phyloP scores from a whole-genome alignment of 495 filamentous ascomycete genomes.

The Usnea hakonensis region DNA sequence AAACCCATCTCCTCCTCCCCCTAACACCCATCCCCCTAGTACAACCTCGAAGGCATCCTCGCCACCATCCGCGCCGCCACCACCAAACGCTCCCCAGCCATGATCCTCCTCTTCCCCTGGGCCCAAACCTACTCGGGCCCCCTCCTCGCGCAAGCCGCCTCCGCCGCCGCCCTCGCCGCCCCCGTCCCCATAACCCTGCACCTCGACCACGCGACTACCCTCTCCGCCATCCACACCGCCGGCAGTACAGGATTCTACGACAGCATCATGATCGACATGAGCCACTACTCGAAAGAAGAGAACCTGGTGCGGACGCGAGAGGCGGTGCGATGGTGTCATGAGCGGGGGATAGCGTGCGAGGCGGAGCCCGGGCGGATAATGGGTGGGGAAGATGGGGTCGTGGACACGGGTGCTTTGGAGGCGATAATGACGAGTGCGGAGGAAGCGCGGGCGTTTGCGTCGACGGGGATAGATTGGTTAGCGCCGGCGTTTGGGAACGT shows the following conservation, averaged over 20 bases:
- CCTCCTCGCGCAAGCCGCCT: slow-evolving; percentile 55
- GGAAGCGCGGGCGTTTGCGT: slow-evolving; percentile 67
- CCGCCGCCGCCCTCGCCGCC: slow-evolving; percentile 54
- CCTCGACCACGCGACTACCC: slow-evolving; percentile 68
- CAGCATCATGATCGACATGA: slow-evolving; percentile 80
- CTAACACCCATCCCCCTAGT: slow-evolving; percentile 28
- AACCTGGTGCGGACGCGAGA: slow-evolving; percentile 67
- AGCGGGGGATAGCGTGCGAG: slow-evolving; percentile 66
- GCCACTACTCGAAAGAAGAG: slow-evolving; percentile 74
- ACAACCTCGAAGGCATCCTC: slow-evolving; percentile 79
- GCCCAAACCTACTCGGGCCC: slow-evolving; percentile 62
- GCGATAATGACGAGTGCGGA: slow-evolving; percentile 70
- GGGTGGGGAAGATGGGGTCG: slow-evolving; percentile 76
- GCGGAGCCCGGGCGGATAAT: slow-evolving; percentile 78
- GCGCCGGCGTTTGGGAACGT: slow-evolving; percentile 84
- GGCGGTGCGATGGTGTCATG: slow-evolving; percentile 63
- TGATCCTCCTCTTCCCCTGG: slow-evolving; percentile 86
- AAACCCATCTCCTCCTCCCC: neutral
- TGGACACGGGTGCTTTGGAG: slow-evolving; percentile 66
- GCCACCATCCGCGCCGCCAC: slow-evolving; percentile 73
- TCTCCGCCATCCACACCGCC: slow-evolving; percentile 59
- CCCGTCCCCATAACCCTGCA: slow-evolving; percentile 65
- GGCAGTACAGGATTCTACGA: slow-evolving; percentile 64
- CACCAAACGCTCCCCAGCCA: slow-evolving; percentile 61
- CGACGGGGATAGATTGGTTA: slow-evolving; percentile 73